A percentile compares a stretch with the other conserved stretches of the same genome.
Evolutionary conservation across 768 basidiomycete species (phyloP).

Genomic region (Leccinum pellstonianum): DNA sequence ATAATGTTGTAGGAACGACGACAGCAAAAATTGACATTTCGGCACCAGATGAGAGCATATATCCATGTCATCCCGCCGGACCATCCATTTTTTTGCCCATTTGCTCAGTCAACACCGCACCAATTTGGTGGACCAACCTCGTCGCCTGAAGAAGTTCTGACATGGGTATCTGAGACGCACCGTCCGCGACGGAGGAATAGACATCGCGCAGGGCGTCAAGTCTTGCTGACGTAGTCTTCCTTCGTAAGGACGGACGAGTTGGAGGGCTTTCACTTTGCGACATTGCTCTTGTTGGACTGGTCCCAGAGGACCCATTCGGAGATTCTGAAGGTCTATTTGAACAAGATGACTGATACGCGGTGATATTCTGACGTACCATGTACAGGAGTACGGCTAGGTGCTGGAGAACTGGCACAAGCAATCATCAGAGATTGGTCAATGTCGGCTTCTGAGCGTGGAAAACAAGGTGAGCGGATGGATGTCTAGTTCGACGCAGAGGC

Average conservation of each 20-base stretch:
- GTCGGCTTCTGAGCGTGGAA: conserved; percentile 17
- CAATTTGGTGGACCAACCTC: conserved; percentile 45
- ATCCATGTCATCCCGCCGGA: conserved; percentile 2
- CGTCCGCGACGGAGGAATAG: conserved; percentile 41
- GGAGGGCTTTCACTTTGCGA: conserved; percentile 14
- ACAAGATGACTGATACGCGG: not conserved
- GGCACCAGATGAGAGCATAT: not conserved
- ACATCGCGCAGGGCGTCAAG: conserved; percentile 45
- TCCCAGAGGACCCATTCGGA: not conserved
- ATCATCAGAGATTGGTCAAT: conserved; percentile 22
- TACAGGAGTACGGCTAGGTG: not conserved
- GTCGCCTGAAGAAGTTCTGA: conserved; percentile 50
- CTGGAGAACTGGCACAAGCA: conserved; percentile 11
- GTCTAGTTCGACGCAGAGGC: not conserved
- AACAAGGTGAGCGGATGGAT: not conserved
- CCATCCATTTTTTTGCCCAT: conserved; percentile 38
- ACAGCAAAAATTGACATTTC: too few species aligned
- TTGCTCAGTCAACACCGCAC: conserved; percentile 45
- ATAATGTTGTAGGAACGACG: too few species aligned
- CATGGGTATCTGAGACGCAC: conserved; percentile 48
- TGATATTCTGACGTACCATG: conserved; percentile 9
- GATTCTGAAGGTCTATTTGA: conserved; percentile 2
- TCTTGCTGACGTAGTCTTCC: conserved; percentile 41
- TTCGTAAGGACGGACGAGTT: conserved; percentile 28
- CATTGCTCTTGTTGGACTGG: conserved; percentile 2